Percentiles rank a stretch among this genome's conserved stretches.
These are phyloP conservation scores for Candida glucosophila DNA, from an alignment of 1,139 yeast species.

Conservation along the genomic window DNA sequence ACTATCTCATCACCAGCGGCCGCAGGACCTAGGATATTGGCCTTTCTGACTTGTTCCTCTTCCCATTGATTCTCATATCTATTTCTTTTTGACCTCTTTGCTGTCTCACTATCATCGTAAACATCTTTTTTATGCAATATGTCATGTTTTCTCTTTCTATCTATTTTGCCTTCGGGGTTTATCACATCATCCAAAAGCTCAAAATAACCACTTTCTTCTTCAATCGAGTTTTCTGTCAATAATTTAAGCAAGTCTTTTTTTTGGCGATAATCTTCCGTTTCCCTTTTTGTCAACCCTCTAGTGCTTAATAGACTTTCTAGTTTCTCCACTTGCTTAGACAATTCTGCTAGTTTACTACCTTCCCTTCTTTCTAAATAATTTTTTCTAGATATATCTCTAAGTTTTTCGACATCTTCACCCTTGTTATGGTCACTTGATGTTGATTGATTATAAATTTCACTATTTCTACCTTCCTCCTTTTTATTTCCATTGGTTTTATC, in stretches of 20 bases:
- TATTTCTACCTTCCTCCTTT: too few relatives aligned
- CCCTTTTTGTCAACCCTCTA: slow-evolving; percentile 27
- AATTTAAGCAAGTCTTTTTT: slow-evolving; percentile 37
- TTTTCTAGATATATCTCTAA: slow-evolving; percentile 11
- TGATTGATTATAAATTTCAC: too few relatives aligned
- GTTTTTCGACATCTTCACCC: slow-evolving; percentile 3
- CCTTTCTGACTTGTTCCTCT: slow-evolving; percentile 47
- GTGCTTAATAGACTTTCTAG: slow-evolving; percentile 27
- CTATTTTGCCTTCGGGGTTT: slow-evolving; percentile 44
- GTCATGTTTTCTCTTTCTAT: slow-evolving; percentile 39
- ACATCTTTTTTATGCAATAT: slow-evolving; percentile 26
- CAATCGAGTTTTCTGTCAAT: slow-evolving; percentile 13
- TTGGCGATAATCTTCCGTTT: slow-evolving; percentile 42
- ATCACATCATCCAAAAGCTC: slow-evolving; percentile 49
- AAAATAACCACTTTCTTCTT: slow-evolving; percentile 11
- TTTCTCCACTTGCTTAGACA: slow-evolving; percentile 32
- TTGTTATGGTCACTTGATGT: slow-evolving; percentile 1
- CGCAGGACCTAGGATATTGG: slow-evolving; percentile 22
- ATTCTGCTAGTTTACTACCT: slow-evolving; percentile 12
- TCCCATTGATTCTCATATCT: slow-evolving; percentile 55
- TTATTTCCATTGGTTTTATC: background rate
- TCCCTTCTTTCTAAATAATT: slow-evolving; percentile 26
- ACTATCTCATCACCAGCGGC: slow-evolving; percentile 34
- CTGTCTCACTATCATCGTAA: slow-evolving; percentile 13
- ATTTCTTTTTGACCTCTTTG: slow-evolving; percentile 7